Base-by-base conservation (phyloP, 192 early-diverging fungal species). In the Entophlyctis luteolus region DNA sequence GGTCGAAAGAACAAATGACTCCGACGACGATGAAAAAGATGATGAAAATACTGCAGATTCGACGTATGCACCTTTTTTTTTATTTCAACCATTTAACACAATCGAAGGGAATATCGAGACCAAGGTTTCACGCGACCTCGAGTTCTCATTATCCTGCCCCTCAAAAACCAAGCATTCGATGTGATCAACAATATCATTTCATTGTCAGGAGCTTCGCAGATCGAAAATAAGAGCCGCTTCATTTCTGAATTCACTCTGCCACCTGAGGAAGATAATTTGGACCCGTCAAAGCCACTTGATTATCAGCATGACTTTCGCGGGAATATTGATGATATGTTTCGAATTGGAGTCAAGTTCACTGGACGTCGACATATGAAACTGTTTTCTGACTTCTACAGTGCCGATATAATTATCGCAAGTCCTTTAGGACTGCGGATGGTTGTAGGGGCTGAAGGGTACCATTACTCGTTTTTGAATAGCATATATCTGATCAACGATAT, bases 291-390 rank as follows among this genome's bases (percentile, higher is more conserved):
- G 46, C 90, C 93, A 14, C 86, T 81, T 0, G 95, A 98, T 70
- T 93, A 81, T 72, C 75, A 86, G 59, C 78, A 81, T 46, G 93
- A 86, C 12, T 98, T 99, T 79, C 83, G 76, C 4, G 96, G 95
- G 45, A 98, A 98, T 74, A 92, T 93, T 70, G 96, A 98, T 69
- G 96, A 99, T 73, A 87, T 86, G 45, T 99, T 99, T 77, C 81
- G 93, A 22, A 79, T 98, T 47, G 96, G 95, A 4, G 78, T 99
- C 63, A 92, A 94, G 73, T 89, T 98, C 54, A 83, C 88, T 3
- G n/a, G n/a, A n/a, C 81, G 90, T 38, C 94, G 89, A 73, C 80
- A 91, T 18, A 80, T 95, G 70, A 94, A 93, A 67, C 75, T 98
- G 23, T 98, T 88, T 68, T 75, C 90, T 1, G 83, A 90, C 34